phyloP scores from a whole-genome alignment of 768 basidiomycete genomes.

The Mycena amicta region DNA sequence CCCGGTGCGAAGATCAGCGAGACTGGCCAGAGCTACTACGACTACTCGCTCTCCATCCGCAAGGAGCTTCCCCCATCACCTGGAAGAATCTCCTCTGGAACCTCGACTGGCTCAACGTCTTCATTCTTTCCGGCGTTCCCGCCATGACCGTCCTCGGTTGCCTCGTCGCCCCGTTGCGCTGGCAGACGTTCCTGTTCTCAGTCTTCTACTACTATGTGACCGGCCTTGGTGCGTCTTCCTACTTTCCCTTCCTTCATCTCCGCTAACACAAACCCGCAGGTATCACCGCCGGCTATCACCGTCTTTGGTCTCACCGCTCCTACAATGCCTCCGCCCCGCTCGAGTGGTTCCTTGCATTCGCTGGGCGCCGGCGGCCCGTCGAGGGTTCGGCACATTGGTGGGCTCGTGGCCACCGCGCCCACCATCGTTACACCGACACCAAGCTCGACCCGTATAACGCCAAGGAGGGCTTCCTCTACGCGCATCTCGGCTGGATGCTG shows the following conservation, averaged over 20 bases:
- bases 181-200: conserved; percentile 67
- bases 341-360: conserved; percentile 80
- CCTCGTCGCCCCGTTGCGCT: conserved; percentile 61
- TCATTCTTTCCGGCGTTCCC: conserved; percentile 77
- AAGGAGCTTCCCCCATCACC: background rate
- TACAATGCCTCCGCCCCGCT: conserved; percentile 90
- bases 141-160: conserved; percentile 74
- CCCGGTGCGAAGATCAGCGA: background rate
- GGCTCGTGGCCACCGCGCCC: conserved; percentile 96
- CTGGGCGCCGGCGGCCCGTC: conserved; percentile 92
- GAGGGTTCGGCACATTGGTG: conserved; percentile 99
- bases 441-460: conserved; percentile 96
- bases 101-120: conserved; percentile 79
- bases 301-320: conserved; percentile 94
- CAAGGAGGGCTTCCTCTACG: conserved; percentile 83
- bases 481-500: conserved; percentile 93
- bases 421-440: conserved; percentile 96
- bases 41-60: background rate
- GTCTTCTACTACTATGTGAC: conserved; percentile 45
- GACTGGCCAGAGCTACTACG: background rate
- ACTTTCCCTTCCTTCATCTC: background rate
- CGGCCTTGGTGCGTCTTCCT: conserved; percentile 67
- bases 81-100: conserved; percentile 29
- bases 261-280: conserved; percentile 37
- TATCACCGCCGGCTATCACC: conserved; percentile 94